Conservation (phyloP, 2,329 filamentous ascomycete species). For the Nakataea oryzae region DNA sequence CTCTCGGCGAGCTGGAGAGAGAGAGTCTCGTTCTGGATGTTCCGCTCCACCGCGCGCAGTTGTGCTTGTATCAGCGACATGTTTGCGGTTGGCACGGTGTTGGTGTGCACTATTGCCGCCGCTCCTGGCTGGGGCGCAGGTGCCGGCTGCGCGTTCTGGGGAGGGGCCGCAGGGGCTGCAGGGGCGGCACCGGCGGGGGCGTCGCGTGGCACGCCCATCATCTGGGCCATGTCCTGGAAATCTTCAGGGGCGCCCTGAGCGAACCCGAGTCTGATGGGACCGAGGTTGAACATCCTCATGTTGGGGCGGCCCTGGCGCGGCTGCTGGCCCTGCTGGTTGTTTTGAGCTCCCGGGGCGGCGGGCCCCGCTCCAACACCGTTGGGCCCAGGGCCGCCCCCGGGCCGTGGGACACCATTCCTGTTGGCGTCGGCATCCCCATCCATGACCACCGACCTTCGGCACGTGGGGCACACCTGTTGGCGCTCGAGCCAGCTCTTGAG, state of each 20-base stretch:
- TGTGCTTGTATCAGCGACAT: background rate
- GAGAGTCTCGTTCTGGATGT: conserved; percentile 25
- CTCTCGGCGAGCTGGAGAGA: conserved; percentile 54
- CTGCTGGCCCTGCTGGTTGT: conserved; percentile 16
- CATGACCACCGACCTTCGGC: conserved; percentile 72
- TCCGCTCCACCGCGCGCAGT: conserved; percentile 6
- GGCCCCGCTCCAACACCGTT: conserved; percentile 15
- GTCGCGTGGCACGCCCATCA: conserved; percentile 38
- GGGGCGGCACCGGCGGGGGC: conserved; percentile 10
- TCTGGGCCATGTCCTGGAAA: conserved; percentile 56
- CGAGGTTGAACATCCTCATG: conserved; percentile 36
- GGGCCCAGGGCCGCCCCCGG: conserved; percentile 2
- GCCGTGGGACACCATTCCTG: conserved; percentile 12
- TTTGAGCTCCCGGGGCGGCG: conserved; percentile 20
- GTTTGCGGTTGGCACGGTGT: conserved; percentile 4
- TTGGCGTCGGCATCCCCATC: conserved; percentile 17
- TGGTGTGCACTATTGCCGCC: conserved; percentile 6
- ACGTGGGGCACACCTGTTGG: conserved; percentile 95
- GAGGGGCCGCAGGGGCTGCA: conserved; percentile 10
- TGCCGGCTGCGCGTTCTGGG: background rate
- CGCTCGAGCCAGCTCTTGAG: conserved; percentile 94
- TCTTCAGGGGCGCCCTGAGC: conserved; percentile 57
- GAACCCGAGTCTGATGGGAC: conserved; percentile 65
- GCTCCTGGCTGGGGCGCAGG: background rate
- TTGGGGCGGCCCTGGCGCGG: conserved; percentile 12